A percentile compares a stretch with the other conserved stretches of the same genome.
Evolutionary conservation across 202 grass and related monocot genomes (phyloP).

Genomic region (Carex arenaria): DNA sequence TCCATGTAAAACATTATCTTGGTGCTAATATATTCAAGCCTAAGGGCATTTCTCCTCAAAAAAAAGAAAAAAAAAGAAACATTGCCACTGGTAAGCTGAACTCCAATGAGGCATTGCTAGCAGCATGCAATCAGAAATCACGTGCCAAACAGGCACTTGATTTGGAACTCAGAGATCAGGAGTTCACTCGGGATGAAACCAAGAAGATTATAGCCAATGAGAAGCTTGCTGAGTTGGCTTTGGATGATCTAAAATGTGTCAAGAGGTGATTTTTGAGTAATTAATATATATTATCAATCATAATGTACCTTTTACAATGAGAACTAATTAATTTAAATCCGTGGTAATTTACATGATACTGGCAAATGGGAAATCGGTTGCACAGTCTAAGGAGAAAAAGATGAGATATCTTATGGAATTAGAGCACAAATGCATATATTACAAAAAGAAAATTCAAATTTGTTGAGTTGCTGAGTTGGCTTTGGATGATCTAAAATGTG

Average conservation of each 20-base stretch:
- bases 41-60: too few species aligned
- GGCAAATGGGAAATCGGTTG: constrained; percentile 23
- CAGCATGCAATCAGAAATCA: not conserved
- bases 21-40: too few species aligned
- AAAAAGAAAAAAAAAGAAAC: too few species aligned
- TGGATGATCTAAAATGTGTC: constrained; percentile 32
- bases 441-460: not conserved
- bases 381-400: constrained; percentile 26
- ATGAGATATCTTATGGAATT: constrained; percentile 21
- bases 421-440: not conserved
- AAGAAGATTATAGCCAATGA: constrained; percentile 31
- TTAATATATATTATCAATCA: not conserved
- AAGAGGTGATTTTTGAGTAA: constrained; percentile 13
- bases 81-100: not conserved
- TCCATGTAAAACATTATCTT: too few species aligned
- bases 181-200: constrained; percentile 18
- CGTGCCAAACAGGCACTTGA: not conserved
- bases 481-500: too few species aligned
- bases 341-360: constrained; percentile 5
- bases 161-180: constrained; percentile 19
- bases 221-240: constrained; percentile 30
- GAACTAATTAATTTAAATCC: not conserved
- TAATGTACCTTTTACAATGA: not conserved
- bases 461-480: too few species aligned
- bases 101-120: not conserved